These are phyloP conservation scores for Suillus paluster DNA, from an alignment of 768 basidiomycete genomes.

Conservation along the genomic window DNA sequence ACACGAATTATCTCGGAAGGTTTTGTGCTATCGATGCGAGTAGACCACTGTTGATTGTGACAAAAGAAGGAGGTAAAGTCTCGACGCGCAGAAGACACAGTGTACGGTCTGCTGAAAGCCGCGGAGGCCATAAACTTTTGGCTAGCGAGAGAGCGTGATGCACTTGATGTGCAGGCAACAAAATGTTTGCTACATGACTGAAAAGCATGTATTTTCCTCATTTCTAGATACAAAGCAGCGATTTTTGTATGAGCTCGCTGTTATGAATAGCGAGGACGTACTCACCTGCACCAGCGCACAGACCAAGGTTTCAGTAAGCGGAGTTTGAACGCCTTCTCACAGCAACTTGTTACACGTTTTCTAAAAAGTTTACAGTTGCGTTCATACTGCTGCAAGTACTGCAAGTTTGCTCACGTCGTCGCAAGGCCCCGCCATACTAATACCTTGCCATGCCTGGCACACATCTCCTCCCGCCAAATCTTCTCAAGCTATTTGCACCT, in stretches of 20 bases:
- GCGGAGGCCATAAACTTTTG: background rate
- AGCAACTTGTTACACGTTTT: background rate
- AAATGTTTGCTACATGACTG: conserved; percentile 19
- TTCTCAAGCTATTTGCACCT: conserved; percentile 95
- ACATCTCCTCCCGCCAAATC: conserved; percentile 91
- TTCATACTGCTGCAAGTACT: too few relatives aligned
- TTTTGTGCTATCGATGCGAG: background rate
- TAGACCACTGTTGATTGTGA: conserved; percentile 60
- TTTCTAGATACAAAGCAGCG: conserved; percentile 9
- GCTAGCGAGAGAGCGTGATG: conserved; percentile 15
- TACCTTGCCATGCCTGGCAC: conserved; percentile 59
- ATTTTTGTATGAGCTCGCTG: background rate
- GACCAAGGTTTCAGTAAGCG: conserved; percentile 22
- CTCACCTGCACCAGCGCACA: conserved; percentile 13
- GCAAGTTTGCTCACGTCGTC: conserved; percentile 3
- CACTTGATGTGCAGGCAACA: conserved; percentile 15
- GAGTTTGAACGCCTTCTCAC: conserved; percentile 33
- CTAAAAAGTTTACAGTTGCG: background rate
- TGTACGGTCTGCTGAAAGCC: conserved; percentile 10
- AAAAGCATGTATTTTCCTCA: conserved; percentile 19
- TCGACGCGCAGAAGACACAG: conserved; percentile 34
- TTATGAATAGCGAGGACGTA: conserved; percentile 12
- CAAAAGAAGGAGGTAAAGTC: conserved; percentile 63
- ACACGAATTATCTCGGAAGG: conserved; percentile 4
- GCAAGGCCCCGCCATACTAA: background rate